These are phyloP conservation scores for Gossypium sturtianum DNA, from an alignment of 345 rosid genomes.

Conservation along the genomic window DNA sequence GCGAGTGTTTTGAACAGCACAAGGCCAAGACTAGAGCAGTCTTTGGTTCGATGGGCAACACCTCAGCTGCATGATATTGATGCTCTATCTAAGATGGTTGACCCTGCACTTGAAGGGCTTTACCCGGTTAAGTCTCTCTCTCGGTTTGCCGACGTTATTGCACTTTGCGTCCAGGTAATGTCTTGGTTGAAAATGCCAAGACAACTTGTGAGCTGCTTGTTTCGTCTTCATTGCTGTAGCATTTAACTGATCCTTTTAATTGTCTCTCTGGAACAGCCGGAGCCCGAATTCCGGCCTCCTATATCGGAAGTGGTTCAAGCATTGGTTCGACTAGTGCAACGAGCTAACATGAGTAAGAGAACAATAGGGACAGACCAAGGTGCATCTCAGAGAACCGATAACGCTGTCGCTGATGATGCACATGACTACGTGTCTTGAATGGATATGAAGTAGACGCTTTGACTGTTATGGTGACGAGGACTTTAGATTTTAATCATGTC, in stretches of 20 bases:
- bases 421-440: constrained; percentile 46
- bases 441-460: neutral
- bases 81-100: constrained; percentile 96
- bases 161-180: constrained; percentile 94
- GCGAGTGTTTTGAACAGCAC: constrained; percentile 43
- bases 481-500: neutral
- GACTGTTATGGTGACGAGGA: neutral
- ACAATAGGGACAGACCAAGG: constrained; percentile 68
- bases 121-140: constrained; percentile 96
- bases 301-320: constrained; percentile 99
- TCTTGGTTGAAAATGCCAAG: neutral
- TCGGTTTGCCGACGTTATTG: constrained; percentile 96
- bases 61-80: constrained; percentile 99
- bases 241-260: neutral
- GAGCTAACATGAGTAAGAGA: constrained; percentile 98
- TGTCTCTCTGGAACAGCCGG: constrained; percentile 47
- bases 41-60: constrained; percentile 96
- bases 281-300: constrained; percentile 97
- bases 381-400: constrained; percentile 31
- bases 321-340: constrained; percentile 86
- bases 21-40: constrained; percentile 83
- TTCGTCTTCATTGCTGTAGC: neutral
- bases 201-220: neutral
- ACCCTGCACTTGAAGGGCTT: constrained; percentile 89
- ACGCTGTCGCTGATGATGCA: constrained; percentile 18